Conservation (phyloP, 352 stramenopile genomes). For the Paralagenidium karlingii region DNA sequence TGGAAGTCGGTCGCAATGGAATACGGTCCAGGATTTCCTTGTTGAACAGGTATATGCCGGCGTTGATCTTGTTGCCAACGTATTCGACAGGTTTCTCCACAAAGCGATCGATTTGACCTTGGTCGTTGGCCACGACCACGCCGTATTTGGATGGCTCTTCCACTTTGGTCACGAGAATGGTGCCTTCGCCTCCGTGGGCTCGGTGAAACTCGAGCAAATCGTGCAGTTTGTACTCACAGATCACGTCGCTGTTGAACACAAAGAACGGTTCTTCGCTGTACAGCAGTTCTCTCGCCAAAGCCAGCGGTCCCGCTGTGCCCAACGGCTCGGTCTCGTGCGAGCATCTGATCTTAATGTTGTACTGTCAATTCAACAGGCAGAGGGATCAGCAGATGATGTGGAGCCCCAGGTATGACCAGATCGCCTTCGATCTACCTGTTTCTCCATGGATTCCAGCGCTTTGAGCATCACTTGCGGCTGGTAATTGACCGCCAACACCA, state of each 20-base stretch:
- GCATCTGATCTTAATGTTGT: constrained; percentile 84
- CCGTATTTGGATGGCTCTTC: constrained; percentile 86
- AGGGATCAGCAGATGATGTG: neutral
- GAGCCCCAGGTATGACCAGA: neutral
- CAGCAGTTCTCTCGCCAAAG: constrained; percentile 67
- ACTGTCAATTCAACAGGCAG: constrained; percentile 22
- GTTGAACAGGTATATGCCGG: constrained; percentile 86
- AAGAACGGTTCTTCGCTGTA: constrained; percentile 83
- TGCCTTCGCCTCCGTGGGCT: constrained; percentile 64
- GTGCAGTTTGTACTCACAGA: constrained; percentile 73
- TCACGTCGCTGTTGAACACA: constrained; percentile 86
- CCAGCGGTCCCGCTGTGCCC: constrained; percentile 71
- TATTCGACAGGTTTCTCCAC: constrained; percentile 85
- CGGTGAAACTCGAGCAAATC: constrained; percentile 75
- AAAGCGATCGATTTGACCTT: constrained; percentile 81
- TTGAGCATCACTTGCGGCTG: constrained; percentile 82
- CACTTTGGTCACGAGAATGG: constrained; percentile 72
- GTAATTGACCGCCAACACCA: constrained; percentile 85
- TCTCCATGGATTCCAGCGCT: constrained; percentile 64
- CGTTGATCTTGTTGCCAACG: constrained; percentile 87
- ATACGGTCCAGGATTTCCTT: constrained; percentile 80
- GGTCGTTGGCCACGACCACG: constrained; percentile 61
- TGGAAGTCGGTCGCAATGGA: constrained; percentile 77
- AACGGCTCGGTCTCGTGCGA: constrained; percentile 79
- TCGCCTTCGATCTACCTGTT: constrained; percentile 25